These are phyloP conservation scores for Penicillium sp. DNA, from an alignment of 2,329 filamentous ascomycete genomes.

Conservation along the genomic window DNA sequence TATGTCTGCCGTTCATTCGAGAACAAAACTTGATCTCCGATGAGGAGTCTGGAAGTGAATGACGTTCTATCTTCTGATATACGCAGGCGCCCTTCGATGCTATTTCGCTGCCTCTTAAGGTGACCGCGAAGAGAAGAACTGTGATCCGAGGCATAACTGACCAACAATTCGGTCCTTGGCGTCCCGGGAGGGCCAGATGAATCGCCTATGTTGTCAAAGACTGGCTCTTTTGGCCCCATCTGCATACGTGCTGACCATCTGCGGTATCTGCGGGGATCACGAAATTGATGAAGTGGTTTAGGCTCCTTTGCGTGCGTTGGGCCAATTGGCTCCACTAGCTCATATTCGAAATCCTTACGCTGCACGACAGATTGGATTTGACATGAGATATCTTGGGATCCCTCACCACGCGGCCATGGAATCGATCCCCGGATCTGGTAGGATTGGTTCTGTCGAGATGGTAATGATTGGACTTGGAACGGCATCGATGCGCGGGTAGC, in stretches of 20 bases:
- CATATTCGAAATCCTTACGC: not conserved
- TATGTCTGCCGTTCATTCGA: not conserved
- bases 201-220: constrained; percentile 13
- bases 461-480: not conserved
- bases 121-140: not conserved
- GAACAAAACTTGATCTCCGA: not conserved
- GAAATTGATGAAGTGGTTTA: not conserved
- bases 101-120: not conserved
- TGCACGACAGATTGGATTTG: not conserved
- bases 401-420: not conserved
- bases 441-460: not conserved
- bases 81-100: not conserved
- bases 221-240: constrained; percentile 20
- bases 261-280: constrained; percentile 27
- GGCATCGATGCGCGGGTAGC: not conserved
- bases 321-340: not conserved
- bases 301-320: not conserved
- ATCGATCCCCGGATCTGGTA: not conserved
- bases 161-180: constrained; percentile 28
- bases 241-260: constrained; percentile 40
- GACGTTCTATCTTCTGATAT: not conserved
- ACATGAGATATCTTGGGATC: not conserved
- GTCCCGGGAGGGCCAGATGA: constrained; percentile 36
- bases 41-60: not conserved
- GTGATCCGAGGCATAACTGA: constrained; percentile 14